Conservation (phyloP, 352 stramenopile genomes). For the Phytophthora idaei region DNA sequence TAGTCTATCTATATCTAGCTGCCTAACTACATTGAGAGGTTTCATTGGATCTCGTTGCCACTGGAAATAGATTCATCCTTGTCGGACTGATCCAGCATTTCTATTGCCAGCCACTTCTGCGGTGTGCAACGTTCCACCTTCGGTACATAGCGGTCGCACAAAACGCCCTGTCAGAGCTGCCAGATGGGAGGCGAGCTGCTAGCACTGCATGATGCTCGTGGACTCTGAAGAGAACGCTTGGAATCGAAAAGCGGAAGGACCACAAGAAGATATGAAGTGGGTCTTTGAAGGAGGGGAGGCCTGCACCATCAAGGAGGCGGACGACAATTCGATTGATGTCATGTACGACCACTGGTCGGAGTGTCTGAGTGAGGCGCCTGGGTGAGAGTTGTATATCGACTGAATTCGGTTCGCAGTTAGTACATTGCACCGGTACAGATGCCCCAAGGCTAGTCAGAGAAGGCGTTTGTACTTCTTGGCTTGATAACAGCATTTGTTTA, state of each 20-base stretch:
- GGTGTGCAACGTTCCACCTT: not conserved
- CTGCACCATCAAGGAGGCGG: not conserved
- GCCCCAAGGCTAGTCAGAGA: too few relatives aligned
- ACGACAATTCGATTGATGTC: not conserved
- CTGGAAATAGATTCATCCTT: too few relatives aligned
- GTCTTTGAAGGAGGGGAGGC: not conserved
- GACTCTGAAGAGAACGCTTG: not conserved
- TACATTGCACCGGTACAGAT: too few relatives aligned
- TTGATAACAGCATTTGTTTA: too few relatives aligned
- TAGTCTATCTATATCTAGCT: too few relatives aligned
- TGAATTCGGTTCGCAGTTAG: not conserved
- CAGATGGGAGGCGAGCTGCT: not conserved
- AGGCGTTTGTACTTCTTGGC: too few relatives aligned
- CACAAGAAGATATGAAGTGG: not conserved
- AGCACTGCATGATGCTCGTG: not conserved
- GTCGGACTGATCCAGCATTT: not conserved
- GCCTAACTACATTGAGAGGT: too few relatives aligned
- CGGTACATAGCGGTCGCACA: not conserved
- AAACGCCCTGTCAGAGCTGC: not conserved
- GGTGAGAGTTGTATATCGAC: not conserved
- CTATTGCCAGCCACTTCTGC: not conserved
- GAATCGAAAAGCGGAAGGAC: not conserved
- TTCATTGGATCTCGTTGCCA: too few relatives aligned
- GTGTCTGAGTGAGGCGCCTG: not conserved
- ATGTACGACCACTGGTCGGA: not conserved